phyloP scores from a whole-genome alignment of 83 land plant species.

The Picea abies region DNA sequence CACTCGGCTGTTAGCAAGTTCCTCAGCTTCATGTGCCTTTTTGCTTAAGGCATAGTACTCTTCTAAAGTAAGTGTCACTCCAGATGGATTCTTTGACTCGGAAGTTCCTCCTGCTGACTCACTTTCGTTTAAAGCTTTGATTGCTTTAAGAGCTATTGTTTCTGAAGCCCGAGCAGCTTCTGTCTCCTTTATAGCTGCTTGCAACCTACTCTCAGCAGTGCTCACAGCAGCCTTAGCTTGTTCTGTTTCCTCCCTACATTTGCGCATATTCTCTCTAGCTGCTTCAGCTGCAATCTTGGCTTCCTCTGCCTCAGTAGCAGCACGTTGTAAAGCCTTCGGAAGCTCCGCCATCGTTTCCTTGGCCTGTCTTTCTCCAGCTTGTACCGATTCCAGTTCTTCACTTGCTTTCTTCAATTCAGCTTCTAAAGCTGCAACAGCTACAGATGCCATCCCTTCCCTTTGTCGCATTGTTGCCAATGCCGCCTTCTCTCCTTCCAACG shows the following conservation, averaged over 20 bases:
- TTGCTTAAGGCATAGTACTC: conserved; percentile 76
- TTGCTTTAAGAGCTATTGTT: conserved; percentile 55
- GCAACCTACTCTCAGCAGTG: conserved; percentile 63
- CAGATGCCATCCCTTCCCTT: conserved; percentile 64
- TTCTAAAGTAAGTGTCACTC: conserved; percentile 54
- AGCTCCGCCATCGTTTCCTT: conserved; percentile 64
- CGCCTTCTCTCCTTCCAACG: conserved; percentile 56
- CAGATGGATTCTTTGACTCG: conserved; percentile 26
- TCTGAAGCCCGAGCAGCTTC: conserved; percentile 81
- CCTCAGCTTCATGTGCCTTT: conserved; percentile 70
- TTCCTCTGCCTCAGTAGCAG: conserved; percentile 66
- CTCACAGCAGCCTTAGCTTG: conserved; percentile 55
- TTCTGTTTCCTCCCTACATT: conserved; percentile 69
- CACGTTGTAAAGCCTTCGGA: conserved; percentile 55
- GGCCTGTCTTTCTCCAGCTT: conserved; percentile 60
- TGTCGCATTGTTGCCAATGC: conserved; percentile 54
- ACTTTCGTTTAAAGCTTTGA: conserved; percentile 69
- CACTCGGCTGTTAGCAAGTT: conserved; percentile 61
- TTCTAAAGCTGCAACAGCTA: conserved; percentile 58
- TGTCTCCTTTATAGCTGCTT: conserved; percentile 72
- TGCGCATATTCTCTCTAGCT: conserved; percentile 59
- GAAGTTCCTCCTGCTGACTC: conserved; percentile 34
- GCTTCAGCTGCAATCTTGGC: conserved; percentile 43
- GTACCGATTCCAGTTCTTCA: conserved; percentile 42
- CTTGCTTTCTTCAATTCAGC: conserved; percentile 56